Percentiles rank a stretch among this genome's conserved stretches.
Evolutionary conservation across 2,329 filamentous ascomycete species (phyloP).

Genomic region (Endocalyx cinctus): DNA sequence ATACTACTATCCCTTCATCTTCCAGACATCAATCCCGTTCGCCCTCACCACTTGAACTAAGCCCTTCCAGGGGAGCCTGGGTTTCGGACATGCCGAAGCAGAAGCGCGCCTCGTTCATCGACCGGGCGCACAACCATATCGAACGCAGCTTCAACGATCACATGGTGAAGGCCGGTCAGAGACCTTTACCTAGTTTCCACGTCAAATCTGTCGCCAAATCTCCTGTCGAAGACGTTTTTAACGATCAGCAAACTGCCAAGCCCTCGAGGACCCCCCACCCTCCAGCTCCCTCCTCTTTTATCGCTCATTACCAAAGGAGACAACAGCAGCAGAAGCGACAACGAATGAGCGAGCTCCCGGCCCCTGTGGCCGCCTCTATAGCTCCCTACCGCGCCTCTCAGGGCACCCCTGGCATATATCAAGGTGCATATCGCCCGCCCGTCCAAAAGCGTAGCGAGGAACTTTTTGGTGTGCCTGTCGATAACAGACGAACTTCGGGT

Average conservation of each 20-base stretch:
- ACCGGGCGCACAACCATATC: slow-evolving; percentile 9
- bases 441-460: slow-evolving; percentile 6
- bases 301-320: background rate
- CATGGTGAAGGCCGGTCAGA: slow-evolving; percentile 9
- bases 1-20: no score
- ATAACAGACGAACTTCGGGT: background rate
- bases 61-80: slow-evolving; percentile 11
- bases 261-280: no score
- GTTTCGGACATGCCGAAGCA: slow-evolving; percentile 7
- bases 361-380: no score
- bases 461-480: slow-evolving; percentile 2
- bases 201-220: slow-evolving; percentile 10
- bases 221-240: no score
- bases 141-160: slow-evolving; percentile 6
- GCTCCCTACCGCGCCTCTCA: no score
- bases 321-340: no score
- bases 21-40: background rate
- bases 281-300: background rate
- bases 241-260: background rate
- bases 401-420: no score
- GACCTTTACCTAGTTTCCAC: slow-evolving; percentile 11
- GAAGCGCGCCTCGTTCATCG: slow-evolving; percentile 10
- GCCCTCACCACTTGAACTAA: slow-evolving; percentile 2
- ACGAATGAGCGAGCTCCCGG: background rate
- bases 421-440: no score